Conservation (phyloP, 2,329 filamentous ascomycete genomes). For the Aspergillus fijiensis region DNA sequence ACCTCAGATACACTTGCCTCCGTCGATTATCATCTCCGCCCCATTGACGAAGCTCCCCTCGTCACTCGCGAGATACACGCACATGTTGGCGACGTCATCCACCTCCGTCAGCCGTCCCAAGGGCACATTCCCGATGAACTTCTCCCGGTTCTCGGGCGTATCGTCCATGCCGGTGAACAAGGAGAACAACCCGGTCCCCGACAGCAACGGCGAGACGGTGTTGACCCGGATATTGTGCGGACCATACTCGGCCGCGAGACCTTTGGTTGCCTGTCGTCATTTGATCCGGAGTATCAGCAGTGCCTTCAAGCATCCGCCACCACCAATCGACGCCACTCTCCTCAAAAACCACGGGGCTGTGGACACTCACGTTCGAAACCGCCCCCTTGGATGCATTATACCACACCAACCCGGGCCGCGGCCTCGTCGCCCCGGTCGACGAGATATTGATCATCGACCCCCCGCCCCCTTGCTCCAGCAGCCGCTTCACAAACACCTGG, state of each 20-base stretch:
- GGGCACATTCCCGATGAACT: slow-evolving; percentile 47
- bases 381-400: slow-evolving; percentile 49
- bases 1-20: slow-evolving; percentile 47
- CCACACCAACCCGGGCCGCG: slow-evolving; percentile 46
- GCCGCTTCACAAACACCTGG: slow-evolving; percentile 33
- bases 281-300: background rate
- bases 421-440: slow-evolving; percentile 43
- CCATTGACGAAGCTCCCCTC: slow-evolving; percentile 72
- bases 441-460: slow-evolving; percentile 49
- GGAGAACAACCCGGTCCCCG: slow-evolving; percentile 62
- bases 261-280: slow-evolving; percentile 57
- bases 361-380: slow-evolving; percentile 41
- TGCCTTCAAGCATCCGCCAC: too few relatives aligned
- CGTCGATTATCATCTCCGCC: slow-evolving; percentile 66
- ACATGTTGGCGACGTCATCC: slow-evolving; percentile 68
- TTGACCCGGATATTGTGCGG: slow-evolving; percentile 72
- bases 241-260: slow-evolving; percentile 71
- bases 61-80: slow-evolving; percentile 68
- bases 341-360: too few relatives aligned
- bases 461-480: slow-evolving; percentile 42
- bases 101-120: slow-evolving; percentile 45
- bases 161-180: slow-evolving; percentile 44
- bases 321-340: too few relatives aligned
- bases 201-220: slow-evolving; percentile 67
- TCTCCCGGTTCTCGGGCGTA: slow-evolving; percentile 46